A percentile compares a stretch with the other conserved stretches of the same genome.
Evolutionary conservation across 768 basidiomycete genomes (phyloP).

Genomic region (Daedaleopsis nitida): DNA sequence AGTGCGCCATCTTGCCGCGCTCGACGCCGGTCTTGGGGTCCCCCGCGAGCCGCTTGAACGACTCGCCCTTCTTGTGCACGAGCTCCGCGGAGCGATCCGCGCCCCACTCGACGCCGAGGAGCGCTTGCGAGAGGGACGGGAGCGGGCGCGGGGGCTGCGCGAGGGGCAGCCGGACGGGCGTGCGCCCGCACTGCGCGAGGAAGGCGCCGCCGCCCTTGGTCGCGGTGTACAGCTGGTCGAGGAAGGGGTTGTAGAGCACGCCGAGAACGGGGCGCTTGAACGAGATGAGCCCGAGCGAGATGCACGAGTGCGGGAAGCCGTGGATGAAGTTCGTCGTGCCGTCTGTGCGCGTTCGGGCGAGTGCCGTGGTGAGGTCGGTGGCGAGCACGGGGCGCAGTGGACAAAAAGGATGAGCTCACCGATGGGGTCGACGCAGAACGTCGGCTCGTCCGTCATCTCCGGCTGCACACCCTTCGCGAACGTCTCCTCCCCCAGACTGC

Average conservation of each 20-base stretch:
- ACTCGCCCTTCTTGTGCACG: conserved; percentile 59
- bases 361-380: neutral
- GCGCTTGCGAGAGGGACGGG: conserved; percentile 71
- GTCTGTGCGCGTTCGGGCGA: conserved; percentile 42
- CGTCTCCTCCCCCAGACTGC: conserved; percentile 92
- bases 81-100: conserved; percentile 63
- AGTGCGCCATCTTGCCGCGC: conserved; percentile 84
- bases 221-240: conserved; percentile 84
- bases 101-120: conserved; percentile 85
- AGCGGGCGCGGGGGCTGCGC: conserved; percentile 69
- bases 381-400: neutral
- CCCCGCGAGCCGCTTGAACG: conserved; percentile 77
- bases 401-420: conserved; percentile 42
- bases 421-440: conserved; percentile 96
- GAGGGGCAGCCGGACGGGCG: conserved; percentile 68
- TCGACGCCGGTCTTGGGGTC: conserved; percentile 60
- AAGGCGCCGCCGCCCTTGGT: conserved; percentile 79
- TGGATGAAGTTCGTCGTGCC: conserved; percentile 90
- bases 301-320: conserved; percentile 85
- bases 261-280: conserved; percentile 81
- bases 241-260: conserved; percentile 92
- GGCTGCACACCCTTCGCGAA: conserved; percentile 74
- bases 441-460: conserved; percentile 82
- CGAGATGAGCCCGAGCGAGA: conserved; percentile 89
- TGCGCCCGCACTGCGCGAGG: conserved; percentile 40